Conservation (phyloP, 2,329 filamentous ascomycete species). For the Fulvia fulva region DNA sequence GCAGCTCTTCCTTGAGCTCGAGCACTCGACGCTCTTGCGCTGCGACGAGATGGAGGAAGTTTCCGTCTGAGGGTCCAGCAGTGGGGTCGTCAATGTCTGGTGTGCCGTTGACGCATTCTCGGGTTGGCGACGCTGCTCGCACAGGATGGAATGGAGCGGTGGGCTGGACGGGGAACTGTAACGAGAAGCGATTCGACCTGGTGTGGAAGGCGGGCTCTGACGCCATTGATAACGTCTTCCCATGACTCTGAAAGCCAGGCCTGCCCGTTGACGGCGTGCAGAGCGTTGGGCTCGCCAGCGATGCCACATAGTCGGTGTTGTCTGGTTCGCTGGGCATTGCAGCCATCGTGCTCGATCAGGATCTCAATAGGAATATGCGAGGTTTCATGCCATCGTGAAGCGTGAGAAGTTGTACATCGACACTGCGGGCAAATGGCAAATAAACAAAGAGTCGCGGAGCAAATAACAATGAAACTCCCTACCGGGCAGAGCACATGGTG, state of each 20-base stretch:
- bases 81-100: slow-evolving; percentile 20
- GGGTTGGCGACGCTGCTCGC: slow-evolving; percentile 33
- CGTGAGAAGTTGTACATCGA: neutral
- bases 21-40: slow-evolving; percentile 87
- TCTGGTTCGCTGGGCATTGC: slow-evolving; percentile 6
- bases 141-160: slow-evolving; percentile 28
- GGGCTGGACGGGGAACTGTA: slow-evolving; percentile 48
- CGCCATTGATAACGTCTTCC: slow-evolving; percentile 26
- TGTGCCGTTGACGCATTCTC: slow-evolving; percentile 19
- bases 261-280: slow-evolving; percentile 14
- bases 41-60: slow-evolving; percentile 84
- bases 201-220: slow-evolving; percentile 17
- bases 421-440: neutral
- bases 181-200: slow-evolving; percentile 43
- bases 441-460: neutral
- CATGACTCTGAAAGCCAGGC: slow-evolving; percentile 28
- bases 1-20: slow-evolving; percentile 86
- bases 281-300: slow-evolving; percentile 17
- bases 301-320: slow-evolving; percentile 7
- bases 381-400: neutral
- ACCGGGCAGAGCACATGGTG: neutral
- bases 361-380: slow-evolving; percentile 9
- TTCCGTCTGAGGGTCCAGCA: slow-evolving; percentile 33
- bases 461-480: neutral
- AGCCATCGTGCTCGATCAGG: slow-evolving; percentile 9